Conservation (phyloP, 108 stramenopile genomes). For the Skeletonema marinoi region DNA sequence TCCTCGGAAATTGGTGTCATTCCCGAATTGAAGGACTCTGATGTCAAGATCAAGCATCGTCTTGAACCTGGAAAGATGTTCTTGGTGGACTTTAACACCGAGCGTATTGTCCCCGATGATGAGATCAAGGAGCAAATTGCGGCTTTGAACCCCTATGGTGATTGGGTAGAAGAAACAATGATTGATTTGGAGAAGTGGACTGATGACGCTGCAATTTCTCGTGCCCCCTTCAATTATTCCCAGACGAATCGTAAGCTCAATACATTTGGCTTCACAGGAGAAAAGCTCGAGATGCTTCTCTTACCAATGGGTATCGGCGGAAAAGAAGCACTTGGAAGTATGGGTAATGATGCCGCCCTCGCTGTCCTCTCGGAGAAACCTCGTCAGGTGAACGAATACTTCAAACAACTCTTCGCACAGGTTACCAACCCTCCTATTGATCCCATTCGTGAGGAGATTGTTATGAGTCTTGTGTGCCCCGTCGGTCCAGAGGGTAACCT, state of each 20-base stretch:
- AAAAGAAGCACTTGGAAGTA: conserved; percentile 95
- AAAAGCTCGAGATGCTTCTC: conserved; percentile 94
- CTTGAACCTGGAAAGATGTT: conserved; percentile 99
- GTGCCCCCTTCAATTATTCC: conserved; percentile 70
- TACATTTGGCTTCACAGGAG: conserved; percentile 93
- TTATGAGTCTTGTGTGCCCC: conserved; percentile 97
- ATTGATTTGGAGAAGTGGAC: conserved; percentile 86
- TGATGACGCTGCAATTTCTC: conserved; percentile 23
- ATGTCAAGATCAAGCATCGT: conserved; percentile 93
- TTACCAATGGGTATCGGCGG: conserved; percentile 92
- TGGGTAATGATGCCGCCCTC: conserved; percentile 98
- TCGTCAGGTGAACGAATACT: conserved; percentile 93
- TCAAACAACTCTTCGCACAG: conserved; percentile 99
- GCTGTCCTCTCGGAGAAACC: conserved; percentile 95
- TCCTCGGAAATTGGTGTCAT: conserved; percentile 96
- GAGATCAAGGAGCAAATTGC: conserved; percentile 96
- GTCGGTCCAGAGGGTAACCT: conserved; percentile 95
- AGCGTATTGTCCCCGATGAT: conserved; percentile 93
- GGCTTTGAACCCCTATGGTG: conserved; percentile 80
- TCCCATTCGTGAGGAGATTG: conserved; percentile 97
- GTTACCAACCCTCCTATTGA: conserved; percentile 99
- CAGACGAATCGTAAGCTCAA: conserved; percentile 84
- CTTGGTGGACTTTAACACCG: conserved; percentile 94
- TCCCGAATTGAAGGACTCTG: conserved; percentile 79
- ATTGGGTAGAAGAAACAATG: conserved; percentile 86